A percentile compares a stretch with the other conserved stretches of the same genome.
Evolutionary conservation across 768 basidiomycete genomes (phyloP).

Genomic region (Lactarius deliciosus): DNA sequence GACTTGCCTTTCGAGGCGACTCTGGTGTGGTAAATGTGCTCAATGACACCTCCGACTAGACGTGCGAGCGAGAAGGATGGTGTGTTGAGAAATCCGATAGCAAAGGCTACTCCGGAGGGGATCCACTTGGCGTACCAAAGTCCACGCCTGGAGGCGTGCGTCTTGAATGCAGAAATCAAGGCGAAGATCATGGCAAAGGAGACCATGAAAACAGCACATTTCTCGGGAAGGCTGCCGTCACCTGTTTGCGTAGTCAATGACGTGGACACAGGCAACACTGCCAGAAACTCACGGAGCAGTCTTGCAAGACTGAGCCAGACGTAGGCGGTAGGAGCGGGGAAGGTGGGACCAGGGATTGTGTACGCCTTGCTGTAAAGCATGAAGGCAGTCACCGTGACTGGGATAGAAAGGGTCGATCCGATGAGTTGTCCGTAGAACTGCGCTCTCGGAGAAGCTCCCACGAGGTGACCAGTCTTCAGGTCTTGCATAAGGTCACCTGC

Average conservation of each 20-base stretch:
- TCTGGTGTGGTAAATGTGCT: constrained; percentile 60
- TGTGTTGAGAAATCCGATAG: constrained; percentile 93
- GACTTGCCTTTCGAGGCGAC: constrained; percentile 48
- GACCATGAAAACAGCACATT: constrained; percentile 76
- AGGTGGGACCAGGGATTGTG: constrained; percentile 88
- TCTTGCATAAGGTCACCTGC: constrained; percentile 99
- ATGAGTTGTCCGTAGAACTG: constrained; percentile 95
- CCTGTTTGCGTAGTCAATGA: constrained; percentile 46
- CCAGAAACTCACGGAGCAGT: constrained; percentile 58
- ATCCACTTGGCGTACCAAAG: constrained; percentile 70
- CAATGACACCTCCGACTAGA: constrained; percentile 81
- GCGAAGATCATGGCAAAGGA: constrained; percentile 72
- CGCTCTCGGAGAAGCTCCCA: constrained; percentile 85
- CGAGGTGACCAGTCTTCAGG: constrained; percentile 93
- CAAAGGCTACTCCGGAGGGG: constrained; percentile 92
- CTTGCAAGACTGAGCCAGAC: constrained; percentile 85
- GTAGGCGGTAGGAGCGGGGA: constrained; percentile 93
- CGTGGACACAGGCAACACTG: not conserved
- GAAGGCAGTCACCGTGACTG: constrained; percentile 88
- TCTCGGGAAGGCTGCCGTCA: constrained; percentile 78
- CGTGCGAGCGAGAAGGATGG: constrained; percentile 93
- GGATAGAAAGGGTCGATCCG: constrained; percentile 82
- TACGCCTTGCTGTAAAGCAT: constrained; percentile 86
- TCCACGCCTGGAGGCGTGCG: constrained; percentile 50
- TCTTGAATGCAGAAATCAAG: constrained; percentile 63